Evolutionary conservation across 495 filamentous ascomycete genomes (phyloP).

Genomic region (Penicillium turbatum): DNA sequence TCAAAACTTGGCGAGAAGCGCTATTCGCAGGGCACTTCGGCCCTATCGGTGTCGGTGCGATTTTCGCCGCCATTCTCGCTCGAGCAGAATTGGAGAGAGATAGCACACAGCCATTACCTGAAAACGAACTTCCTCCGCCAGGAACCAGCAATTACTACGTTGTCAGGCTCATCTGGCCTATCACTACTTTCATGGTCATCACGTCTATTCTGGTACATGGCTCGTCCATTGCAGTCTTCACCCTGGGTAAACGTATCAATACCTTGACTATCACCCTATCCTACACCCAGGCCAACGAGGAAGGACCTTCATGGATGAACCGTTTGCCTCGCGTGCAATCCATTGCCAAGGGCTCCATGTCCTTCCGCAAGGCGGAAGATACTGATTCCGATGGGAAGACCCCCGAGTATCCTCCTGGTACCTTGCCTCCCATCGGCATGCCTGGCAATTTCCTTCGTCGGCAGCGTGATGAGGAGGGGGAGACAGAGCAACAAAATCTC

Average conservation of each 20-base stretch:
- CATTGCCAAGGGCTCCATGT: constrained; percentile 76
- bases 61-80: constrained; percentile 91
- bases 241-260: constrained; percentile 96
- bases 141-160: constrained; percentile 59
- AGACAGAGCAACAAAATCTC: constrained; percentile 50
- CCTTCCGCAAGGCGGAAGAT: constrained; percentile 60
- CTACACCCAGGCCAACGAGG: constrained; percentile 84
- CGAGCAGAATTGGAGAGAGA: constrained; percentile 79
- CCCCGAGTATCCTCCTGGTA: constrained; percentile 69
- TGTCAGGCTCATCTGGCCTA: constrained; percentile 87
- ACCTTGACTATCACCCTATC: constrained; percentile 93
- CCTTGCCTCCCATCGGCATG: constrained; percentile 69
- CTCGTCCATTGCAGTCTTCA: constrained; percentile 97
- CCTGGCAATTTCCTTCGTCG: constrained; percentile 80
- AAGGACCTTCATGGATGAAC: constrained; percentile 91
- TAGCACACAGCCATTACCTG: constrained; percentile 65
- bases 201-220: constrained; percentile 94
- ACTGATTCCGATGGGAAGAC: constrained; percentile 57
- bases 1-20: constrained; percentile 98
- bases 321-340: constrained; percentile 85
- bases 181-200: constrained; percentile 91
- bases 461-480: constrained; percentile 62
- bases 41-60: constrained; percentile 94
- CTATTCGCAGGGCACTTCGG: constrained; percentile 98
- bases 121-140: constrained; percentile 52